Evolutionary conservation across 495 filamentous ascomycete genomes (phyloP).

Genomic region (Lasiosphaeria miniovina): DNA sequence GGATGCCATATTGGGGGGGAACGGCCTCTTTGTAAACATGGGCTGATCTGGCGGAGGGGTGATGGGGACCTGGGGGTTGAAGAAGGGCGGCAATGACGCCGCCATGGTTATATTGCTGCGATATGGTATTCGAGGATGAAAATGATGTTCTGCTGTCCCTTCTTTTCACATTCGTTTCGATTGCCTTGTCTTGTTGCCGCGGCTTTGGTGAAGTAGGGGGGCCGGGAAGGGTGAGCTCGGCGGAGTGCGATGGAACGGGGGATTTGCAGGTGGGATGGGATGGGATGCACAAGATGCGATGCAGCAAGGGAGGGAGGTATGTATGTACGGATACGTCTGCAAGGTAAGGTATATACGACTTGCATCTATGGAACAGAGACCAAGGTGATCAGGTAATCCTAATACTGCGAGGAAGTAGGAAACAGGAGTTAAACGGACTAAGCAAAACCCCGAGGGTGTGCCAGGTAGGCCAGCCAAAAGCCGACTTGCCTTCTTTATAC

Average conservation of each 20-base stretch:
- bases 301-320: not conserved
- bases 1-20: slow-evolving; percentile 12
- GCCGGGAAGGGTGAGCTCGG: not conserved
- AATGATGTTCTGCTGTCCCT: not conserved
- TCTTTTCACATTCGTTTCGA: not conserved
- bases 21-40: slow-evolving; percentile 21
- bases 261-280: not conserved
- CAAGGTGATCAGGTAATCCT: too few species aligned
- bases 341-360: too few species aligned
- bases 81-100: slow-evolving; percentile 25
- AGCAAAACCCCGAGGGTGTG: too few species aligned
- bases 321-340: not conserved
- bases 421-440: too few species aligned
- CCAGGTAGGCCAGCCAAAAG: too few species aligned
- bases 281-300: not conserved
- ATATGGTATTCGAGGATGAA: not conserved
- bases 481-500: too few species aligned
- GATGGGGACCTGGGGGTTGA: slow-evolving; percentile 25
- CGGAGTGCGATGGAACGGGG: not conserved
- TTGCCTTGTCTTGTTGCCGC: not conserved
- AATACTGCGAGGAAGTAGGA: too few species aligned
- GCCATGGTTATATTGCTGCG: slow-evolving; percentile 17
- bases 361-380: too few species aligned
- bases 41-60: slow-evolving; percentile 32
- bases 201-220: not conserved